phyloP scores from a whole-genome alignment of 306 rosid genomes.

The Aeschynomene evenia region DNA sequence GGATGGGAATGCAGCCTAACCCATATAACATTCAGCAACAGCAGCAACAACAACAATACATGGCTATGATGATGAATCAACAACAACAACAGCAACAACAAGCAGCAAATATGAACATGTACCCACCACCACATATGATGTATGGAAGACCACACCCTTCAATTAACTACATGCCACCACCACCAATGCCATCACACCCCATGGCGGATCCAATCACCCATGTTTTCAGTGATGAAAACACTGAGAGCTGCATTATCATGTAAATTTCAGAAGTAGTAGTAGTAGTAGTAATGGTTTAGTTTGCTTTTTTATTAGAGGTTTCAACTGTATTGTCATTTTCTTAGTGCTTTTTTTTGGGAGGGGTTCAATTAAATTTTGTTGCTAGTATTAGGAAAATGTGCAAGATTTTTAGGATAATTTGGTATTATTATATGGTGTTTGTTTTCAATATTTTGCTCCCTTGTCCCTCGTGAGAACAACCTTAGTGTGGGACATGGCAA shows the following conservation, averaged over 20 bases:
- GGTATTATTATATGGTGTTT: slow-evolving; percentile 21
- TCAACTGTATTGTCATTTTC: background rate
- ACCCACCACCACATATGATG: slow-evolving; percentile 67
- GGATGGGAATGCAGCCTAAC: slow-evolving; percentile 57
- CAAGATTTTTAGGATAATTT: slow-evolving; percentile 31
- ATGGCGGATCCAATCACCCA: slow-evolving; percentile 56
- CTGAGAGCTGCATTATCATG: slow-evolving; percentile 81
- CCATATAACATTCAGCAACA: slow-evolving; percentile 51
- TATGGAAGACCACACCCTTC: slow-evolving; percentile 57
- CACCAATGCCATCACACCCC: slow-evolving; percentile 48
- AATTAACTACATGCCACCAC: slow-evolving; percentile 52
- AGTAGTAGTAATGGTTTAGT: background rate
- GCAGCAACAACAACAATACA: slow-evolving; percentile 42
- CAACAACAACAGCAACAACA: slow-evolving; percentile 56
- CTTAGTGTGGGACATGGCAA: slow-evolving; percentile 14
- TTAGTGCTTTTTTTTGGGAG: slow-evolving; percentile 21
- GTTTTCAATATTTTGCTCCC: slow-evolving; percentile 24
- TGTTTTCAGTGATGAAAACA: slow-evolving; percentile 80
- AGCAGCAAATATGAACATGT: slow-evolving; percentile 59
- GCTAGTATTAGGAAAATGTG: slow-evolving; percentile 36
- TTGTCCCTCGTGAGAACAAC: slow-evolving; percentile 17
- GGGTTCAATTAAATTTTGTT: slow-evolving; percentile 31
- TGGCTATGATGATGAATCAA: slow-evolving; percentile 92
- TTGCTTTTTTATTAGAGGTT: slow-evolving; percentile 19
- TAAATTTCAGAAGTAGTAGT: too few species aligned